A percentile compares a stretch with the other conserved stretches of the same genome.
Evolutionary conservation across 177 flowering plant genomes (phyloP).

Genomic region (Vitis hybrid): DNA sequence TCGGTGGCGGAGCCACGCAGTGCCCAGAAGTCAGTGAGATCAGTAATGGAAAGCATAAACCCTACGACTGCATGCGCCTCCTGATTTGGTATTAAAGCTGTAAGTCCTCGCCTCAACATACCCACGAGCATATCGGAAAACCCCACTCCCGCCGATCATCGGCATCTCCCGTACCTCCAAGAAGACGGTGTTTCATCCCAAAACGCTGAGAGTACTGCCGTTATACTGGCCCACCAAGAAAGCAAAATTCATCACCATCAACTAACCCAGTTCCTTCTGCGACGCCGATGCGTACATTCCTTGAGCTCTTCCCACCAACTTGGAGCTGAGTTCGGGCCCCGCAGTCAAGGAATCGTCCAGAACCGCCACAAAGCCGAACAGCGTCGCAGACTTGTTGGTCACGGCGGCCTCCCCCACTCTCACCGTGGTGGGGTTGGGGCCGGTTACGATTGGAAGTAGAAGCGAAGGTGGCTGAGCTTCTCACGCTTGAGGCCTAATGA

Average conservation of each 20-base stretch:
- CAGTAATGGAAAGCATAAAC: slow-evolving; percentile 37
- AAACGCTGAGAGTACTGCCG: slow-evolving; percentile 26
- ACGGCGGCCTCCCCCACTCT: too few species aligned
- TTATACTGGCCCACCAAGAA: slow-evolving; percentile 41
- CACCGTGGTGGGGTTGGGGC: too few species aligned
- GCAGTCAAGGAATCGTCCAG: slow-evolving; percentile 35
- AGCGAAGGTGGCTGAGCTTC: too few species aligned
- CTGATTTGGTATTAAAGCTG: too few species aligned
- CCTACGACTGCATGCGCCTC: slow-evolving; percentile 29
- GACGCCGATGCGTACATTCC: slow-evolving; percentile 31
- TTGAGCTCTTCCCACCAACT: slow-evolving; percentile 36
- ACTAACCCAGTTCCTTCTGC: slow-evolving; percentile 10
- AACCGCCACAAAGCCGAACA: slow-evolving; percentile 5
- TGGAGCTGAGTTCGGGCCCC: slow-evolving; percentile 27
- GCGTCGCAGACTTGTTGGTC: too few species aligned
- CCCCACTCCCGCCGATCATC: slow-evolving; percentile 44
- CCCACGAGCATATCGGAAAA: slow-evolving; percentile 48
- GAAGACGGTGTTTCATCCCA: slow-evolving; percentile 29
- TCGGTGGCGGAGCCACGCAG: too few species aligned
- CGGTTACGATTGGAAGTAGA: too few species aligned
- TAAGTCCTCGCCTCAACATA: slow-evolving; percentile 34
- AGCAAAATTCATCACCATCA: slow-evolving; percentile 30
- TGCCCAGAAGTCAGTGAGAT: neutral
- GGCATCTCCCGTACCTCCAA: slow-evolving; percentile 39
- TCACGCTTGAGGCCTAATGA: too few species aligned